phyloP scores from a whole-genome alignment of 2,329 filamentous ascomycete species.

The Clonostachys byssicola region DNA sequence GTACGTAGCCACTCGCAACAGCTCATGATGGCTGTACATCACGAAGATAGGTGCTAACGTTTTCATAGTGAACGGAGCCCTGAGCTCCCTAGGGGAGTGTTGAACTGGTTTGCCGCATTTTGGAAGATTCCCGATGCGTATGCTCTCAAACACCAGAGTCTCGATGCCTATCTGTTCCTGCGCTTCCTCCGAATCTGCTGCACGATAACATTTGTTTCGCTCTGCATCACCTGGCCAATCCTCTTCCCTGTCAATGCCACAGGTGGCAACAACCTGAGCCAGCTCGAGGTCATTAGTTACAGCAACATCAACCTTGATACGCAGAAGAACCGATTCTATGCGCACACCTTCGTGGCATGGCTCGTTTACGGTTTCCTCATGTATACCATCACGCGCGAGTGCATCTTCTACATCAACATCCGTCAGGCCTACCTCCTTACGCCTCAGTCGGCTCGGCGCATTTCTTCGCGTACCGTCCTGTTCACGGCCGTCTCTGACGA shows the following conservation, averaged over 20 bases:
- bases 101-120: conserved; percentile 60
- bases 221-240: conserved; percentile 79
- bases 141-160: conserved; percentile 78
- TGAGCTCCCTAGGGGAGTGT: conserved; percentile 47
- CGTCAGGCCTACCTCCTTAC: conserved; percentile 92
- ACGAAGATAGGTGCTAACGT: neutral
- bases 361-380: conserved; percentile 84
- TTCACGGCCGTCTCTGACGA: conserved; percentile 80
- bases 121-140: conserved; percentile 68
- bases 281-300: conserved; percentile 52
- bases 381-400: conserved; percentile 84
- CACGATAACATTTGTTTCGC: conserved; percentile 76
- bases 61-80: conserved; percentile 49
- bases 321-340: conserved; percentile 67
- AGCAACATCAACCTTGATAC: conserved; percentile 40
- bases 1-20: neutral
- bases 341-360: conserved; percentile 77
- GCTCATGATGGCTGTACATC: neutral
- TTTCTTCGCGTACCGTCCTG: conserved; percentile 90
- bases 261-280: conserved; percentile 58
- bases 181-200: conserved; percentile 77
- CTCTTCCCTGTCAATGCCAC: conserved; percentile 81
- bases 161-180: conserved; percentile 86
- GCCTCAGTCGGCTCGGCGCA: conserved; percentile 74
- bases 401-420: conserved; percentile 89